These are phyloP conservation scores for Sporothrix schenckii DNA, from an alignment of 2,329 filamentous ascomycete genomes.

Conservation along the genomic window DNA sequence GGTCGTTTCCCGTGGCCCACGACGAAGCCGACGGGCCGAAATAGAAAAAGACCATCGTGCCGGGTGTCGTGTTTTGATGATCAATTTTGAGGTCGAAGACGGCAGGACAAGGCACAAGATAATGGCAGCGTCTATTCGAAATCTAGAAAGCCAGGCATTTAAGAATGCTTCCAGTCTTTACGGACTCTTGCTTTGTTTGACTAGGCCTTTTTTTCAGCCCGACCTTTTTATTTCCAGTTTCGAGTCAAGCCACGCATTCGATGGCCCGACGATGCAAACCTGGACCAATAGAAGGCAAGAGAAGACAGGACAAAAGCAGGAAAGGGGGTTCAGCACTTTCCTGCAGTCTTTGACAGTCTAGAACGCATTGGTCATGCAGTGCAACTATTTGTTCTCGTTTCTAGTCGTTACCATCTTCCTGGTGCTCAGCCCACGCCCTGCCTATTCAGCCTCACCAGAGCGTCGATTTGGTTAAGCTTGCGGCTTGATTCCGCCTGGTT, in stretches of 20 bases:
- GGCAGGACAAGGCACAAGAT: not conserved
- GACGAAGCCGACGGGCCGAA: slow-evolving; percentile 28
- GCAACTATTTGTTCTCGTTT: not conserved
- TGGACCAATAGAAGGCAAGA: not conserved
- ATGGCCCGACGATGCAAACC: not conserved
- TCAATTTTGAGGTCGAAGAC: not conserved
- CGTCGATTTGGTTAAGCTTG: not conserved
- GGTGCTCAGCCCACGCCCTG: slow-evolving; percentile 20
- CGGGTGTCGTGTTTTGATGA: not conserved
- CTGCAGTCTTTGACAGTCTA: not conserved
- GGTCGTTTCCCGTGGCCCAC: slow-evolving; percentile 29
- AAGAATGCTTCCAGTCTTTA: not conserved
- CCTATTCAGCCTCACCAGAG: slow-evolving; percentile 24
- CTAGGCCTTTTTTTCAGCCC: not conserved
- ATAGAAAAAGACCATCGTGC: slow-evolving; percentile 31
- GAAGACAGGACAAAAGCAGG: not conserved
- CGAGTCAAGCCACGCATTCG: slow-evolving; percentile 14
- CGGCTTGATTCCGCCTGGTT: slow-evolving; percentile 12
- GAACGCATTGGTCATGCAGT: not conserved
- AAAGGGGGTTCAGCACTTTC: not conserved
- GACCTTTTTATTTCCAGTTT: not conserved
- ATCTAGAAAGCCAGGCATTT: slow-evolving; percentile 7
- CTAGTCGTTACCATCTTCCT: not conserved
- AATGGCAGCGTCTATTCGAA: not conserved
- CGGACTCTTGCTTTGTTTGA: not conserved